Evolutionary conservation across 257 asterid genomes (phyloP).

Genomic region (Schizonepeta tenuifolia): DNA sequence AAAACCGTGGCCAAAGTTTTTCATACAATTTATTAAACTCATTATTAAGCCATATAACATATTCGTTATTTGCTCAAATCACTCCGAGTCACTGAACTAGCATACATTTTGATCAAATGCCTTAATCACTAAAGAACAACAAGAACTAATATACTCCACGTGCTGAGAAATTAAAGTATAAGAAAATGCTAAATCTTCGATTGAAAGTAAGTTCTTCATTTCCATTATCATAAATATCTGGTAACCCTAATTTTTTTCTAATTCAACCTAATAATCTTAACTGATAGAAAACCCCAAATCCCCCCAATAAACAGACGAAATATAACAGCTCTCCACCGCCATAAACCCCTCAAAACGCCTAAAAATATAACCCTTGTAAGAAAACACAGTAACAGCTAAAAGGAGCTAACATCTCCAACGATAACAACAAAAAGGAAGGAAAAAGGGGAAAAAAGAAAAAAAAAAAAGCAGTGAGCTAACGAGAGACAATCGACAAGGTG

Average conservation of each 20-base stretch:
- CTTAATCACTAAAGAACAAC: neutral
- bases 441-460: too few species aligned
- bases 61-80: neutral
- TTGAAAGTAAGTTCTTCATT: constrained; percentile 14
- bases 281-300: constrained; percentile 1
- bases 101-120: neutral
- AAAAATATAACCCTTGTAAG: neutral
- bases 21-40: constrained; percentile 17
- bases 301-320: constrained; percentile 17
- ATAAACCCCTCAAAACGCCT: constrained; percentile 20
- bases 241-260: neutral
- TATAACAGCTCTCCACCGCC: neutral
- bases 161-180: constrained; percentile 1
- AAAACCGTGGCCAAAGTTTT: neutral
- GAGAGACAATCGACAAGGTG: neutral
- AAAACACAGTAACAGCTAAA: constrained; percentile 15
- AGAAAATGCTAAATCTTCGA: neutral
- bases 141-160: neutral
- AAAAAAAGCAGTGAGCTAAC: neutral
- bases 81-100: neutral
- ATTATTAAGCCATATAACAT: neutral
- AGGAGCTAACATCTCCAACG: neutral
- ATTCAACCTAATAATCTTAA: neutral
- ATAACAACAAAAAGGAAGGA: neutral
- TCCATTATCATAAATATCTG: neutral